Base-by-base conservation (phyloP, 345 rosid species). In the Sisymbrium irio region DNA sequence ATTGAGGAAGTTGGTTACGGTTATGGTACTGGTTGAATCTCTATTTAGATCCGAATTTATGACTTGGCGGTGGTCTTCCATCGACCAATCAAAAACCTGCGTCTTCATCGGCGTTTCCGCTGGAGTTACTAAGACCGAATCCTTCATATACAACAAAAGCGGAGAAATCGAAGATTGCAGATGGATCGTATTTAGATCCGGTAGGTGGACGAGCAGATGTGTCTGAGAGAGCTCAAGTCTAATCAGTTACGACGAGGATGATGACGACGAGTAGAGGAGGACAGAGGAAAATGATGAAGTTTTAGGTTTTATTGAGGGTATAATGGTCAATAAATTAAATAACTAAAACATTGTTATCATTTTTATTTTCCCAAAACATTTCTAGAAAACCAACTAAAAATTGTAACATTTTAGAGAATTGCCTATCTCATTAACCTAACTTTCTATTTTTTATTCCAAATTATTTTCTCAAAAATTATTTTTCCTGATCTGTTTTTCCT, bases 61-160 rank as follows among this genome's bases (percentile, higher is more conserved):
- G 99, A n/a, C 97, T 83, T 1, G 97, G 87, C 13, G 96, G 93
- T 1, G 96, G 96, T 57, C 88, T 95, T 0, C 96, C 92, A 56
- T 95, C 99, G 4, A 95, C 99, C 6, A 95, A 85, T 11, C 94
- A 96, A 85, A 95, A 95, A 18, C 93, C 77, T 7, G 97, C 72
- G 74, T 92, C 98, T 4, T 90, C 93, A 15, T 87, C 93, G 6
- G 83, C 81, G 36, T 83, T n/a, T n/a, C n/a, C n/a, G n/a, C n/a
- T 20, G 58, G 65, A 32, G 33, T 50, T 50, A 3, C 73, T 72
- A 13, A 82, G 74, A 4, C 86, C 85, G 78, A 89, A 94, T 28
- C 90, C 84, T 66, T 86, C 96, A 36, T 92, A 97, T 37, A 77
- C 47, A 15, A 78, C 85, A 7, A 77, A 76, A 42, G 89, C 90